Percentiles rank a stretch among this genome's conserved stretches.
phyloP scores from a whole-genome alignment of 2,329 filamentous ascomycete species.

The Rhexocercosporidium sp. region DNA sequence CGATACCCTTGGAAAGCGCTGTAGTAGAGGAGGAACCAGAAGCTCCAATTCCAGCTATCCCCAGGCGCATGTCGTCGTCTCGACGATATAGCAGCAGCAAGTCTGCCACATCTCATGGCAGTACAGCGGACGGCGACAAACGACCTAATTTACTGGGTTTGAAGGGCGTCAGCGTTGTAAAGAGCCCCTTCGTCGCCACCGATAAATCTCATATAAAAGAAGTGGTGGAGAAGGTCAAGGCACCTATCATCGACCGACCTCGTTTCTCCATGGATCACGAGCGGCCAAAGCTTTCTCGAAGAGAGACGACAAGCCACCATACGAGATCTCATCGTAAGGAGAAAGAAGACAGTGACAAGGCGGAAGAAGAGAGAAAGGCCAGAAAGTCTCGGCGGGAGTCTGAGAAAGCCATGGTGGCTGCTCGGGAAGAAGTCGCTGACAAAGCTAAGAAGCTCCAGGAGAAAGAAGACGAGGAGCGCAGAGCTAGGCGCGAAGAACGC shows the following conservation, averaged over 20 bases:
- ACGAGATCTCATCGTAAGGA: constrained; percentile 28
- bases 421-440: constrained; percentile 33
- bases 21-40: constrained; percentile 23
- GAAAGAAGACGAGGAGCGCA: constrained; percentile 35
- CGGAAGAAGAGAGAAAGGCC: constrained; percentile 37
- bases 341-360: constrained; percentile 26
- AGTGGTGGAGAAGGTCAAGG: constrained; percentile 22
- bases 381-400: constrained; percentile 32
- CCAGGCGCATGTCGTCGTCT: constrained; percentile 25
- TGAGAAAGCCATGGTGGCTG: constrained; percentile 33
- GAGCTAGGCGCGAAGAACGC: constrained; percentile 32
- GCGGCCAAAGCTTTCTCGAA: constrained; percentile 18
- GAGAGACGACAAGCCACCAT: constrained; percentile 18
- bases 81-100: constrained; percentile 29
- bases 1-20: constrained; percentile 22
- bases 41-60: constrained; percentile 20
- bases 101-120: constrained; percentile 7
- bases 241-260: constrained; percentile 30
- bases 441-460: constrained; percentile 27
- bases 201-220: constrained; percentile 33
- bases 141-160: constrained; percentile 30
- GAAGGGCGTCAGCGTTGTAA: constrained; percentile 37
- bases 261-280: constrained; percentile 34
- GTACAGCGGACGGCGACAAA: constrained; percentile 27
- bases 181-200: constrained; percentile 33